Conservation (phyloP, 1,139 yeast genomes). For the Hansenula lynferdii region DNA sequence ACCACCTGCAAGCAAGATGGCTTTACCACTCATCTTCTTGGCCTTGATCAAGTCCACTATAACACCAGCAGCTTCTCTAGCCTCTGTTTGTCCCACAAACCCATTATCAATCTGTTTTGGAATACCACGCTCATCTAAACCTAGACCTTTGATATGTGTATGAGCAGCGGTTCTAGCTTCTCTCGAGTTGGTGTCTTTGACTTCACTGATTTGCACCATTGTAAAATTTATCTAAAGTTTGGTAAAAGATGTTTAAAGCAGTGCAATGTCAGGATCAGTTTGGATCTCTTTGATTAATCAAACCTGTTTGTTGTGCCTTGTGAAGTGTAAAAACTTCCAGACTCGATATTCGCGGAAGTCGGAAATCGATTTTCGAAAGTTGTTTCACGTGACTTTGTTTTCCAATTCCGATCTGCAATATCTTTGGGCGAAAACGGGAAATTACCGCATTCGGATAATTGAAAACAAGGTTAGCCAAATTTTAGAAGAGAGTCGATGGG, state of each 20-base stretch:
- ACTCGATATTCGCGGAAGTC: too few relatives aligned
- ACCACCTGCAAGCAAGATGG: constrained; percentile 93
- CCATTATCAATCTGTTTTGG: constrained; percentile 91
- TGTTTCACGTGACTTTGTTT: not conserved
- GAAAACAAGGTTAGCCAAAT: constrained; percentile 9
- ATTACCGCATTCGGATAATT: constrained; percentile 16
- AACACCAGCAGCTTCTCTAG: constrained; percentile 97
- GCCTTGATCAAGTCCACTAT: constrained; percentile 91
- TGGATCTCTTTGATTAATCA: too few relatives aligned
- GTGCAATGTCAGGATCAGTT: too few relatives aligned
- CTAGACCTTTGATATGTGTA: constrained; percentile 94
- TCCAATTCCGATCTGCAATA: too few relatives aligned
- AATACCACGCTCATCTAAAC: constrained; percentile 83
- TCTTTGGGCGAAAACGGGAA: constrained; percentile 6
- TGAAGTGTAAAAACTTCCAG: too few relatives aligned
- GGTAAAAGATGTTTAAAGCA: too few relatives aligned
- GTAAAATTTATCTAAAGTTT: too few relatives aligned
- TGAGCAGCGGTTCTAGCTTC: constrained; percentile 86
- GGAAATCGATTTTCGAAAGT: not conserved
- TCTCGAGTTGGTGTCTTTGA: constrained; percentile 45
- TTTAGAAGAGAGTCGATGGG: not conserved
- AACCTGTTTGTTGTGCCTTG: too few relatives aligned
- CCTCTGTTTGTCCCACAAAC: constrained; percentile 90
- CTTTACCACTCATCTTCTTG: constrained; percentile 93
- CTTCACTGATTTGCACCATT: constrained; percentile 89